These are phyloP conservation scores for Tieghemiomyces parasiticus DNA, from an alignment of 192 early-diverging fungal genomes.

Conservation along the genomic window DNA sequence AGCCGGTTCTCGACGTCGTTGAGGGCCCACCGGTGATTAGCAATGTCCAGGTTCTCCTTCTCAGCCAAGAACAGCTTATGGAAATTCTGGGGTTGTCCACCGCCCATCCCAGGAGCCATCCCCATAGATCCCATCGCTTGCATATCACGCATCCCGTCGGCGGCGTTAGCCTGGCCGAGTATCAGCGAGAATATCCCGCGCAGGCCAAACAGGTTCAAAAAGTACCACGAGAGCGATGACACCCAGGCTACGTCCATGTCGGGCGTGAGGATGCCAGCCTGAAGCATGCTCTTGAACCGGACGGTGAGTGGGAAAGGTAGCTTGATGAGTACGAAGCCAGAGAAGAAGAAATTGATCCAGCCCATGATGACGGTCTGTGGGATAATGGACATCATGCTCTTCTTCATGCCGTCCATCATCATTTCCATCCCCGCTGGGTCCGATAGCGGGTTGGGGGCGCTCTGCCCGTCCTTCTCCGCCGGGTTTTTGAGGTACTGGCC, in stretches of 20 bases:
- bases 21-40: constrained; percentile 67
- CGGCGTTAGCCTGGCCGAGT: constrained; percentile 80
- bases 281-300: constrained; percentile 96
- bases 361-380: constrained; percentile 98
- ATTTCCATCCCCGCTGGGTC: constrained; percentile 87
- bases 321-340: constrained; percentile 91
- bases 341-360: constrained; percentile 98
- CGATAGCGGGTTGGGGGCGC: constrained; percentile 66
- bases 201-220: constrained; percentile 92
- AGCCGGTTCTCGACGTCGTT: constrained; percentile 66
- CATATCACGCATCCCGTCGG: constrained; percentile 78
- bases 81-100: constrained; percentile 73
- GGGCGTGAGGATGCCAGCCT: constrained; percentile 83
- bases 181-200: constrained; percentile 82
- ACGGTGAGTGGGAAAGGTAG: constrained; percentile 92
- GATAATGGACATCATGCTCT: constrained; percentile 94
- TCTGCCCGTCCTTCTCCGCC: constrained; percentile 27
- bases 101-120: constrained; percentile 36
- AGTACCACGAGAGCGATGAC: constrained; percentile 96
- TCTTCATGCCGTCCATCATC: constrained; percentile 98
- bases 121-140: constrained; percentile 81
- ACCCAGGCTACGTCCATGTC: constrained; percentile 99
- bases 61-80: constrained; percentile 77
- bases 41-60: constrained; percentile 73
- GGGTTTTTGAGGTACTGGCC: constrained; percentile 81